phyloP scores from a whole-genome alignment of 1,139 yeast genomes.

The Waltiozyma sp. region DNA sequence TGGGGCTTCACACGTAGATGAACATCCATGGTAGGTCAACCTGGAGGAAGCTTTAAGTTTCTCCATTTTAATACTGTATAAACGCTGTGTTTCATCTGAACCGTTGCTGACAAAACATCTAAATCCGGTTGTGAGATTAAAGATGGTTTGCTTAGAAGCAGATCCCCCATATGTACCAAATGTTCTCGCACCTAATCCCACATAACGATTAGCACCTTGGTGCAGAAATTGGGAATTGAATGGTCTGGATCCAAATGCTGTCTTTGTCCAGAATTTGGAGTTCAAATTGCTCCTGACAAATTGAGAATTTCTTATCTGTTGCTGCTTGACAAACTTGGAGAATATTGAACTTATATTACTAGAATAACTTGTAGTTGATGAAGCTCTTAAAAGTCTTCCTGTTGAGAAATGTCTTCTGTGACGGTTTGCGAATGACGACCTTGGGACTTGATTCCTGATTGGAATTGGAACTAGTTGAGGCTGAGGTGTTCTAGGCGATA shows the following conservation, averaged over 20 bases:
- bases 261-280: constrained; percentile 14
- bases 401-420: constrained; percentile 11
- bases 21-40: constrained; percentile 24
- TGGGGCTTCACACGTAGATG: constrained; percentile 24
- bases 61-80: constrained; percentile 9
- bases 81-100: constrained; percentile 10
- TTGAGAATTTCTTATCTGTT: constrained; percentile 1
- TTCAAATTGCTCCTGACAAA: neutral
- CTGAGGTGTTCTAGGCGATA: constrained; percentile 12
- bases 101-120: constrained; percentile 24
- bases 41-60: constrained; percentile 4
- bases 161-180: constrained; percentile 16
- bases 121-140: constrained; percentile 26
- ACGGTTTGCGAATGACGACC: constrained; percentile 7
- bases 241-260: constrained; percentile 13
- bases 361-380: constrained; percentile 4
- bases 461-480: constrained; percentile 19
- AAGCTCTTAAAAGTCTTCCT: constrained; percentile 4
- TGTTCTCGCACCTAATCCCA: constrained; percentile 14
- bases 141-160: constrained; percentile 27
- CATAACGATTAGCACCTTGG: constrained; percentile 15
- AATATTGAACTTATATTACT: constrained; percentile 5
- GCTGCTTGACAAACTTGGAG: constrained; percentile 6
- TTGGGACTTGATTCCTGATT: constrained; percentile 10
- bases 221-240: constrained; percentile 10